Evolutionary conservation across 106 monocot species (phyloP), one percentile per base, ranked within the genome.

Genomic region (Acorus gramineus): DNA sequence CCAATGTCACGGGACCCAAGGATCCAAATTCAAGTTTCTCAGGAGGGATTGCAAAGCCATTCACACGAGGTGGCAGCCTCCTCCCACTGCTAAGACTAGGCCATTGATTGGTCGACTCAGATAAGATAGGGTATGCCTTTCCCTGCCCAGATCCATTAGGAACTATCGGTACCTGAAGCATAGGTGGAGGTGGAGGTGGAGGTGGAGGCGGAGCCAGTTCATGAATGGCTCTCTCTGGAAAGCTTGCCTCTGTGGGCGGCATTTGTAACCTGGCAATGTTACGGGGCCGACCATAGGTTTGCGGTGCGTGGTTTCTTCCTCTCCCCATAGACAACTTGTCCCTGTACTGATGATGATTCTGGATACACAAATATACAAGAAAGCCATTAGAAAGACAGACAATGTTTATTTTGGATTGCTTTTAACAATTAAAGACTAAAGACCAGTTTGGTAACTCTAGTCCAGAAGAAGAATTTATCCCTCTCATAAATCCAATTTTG

Each of bases 11-110:
- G 10, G 78, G 66, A 3, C 75, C 79, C 5, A 78, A 55, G 45
- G 85, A 78, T 4, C 89, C 93, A 79, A 85, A 83, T 54, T 88
- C 78, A 52, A 79, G 44, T 47, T 57, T 67, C 2, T 65, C 48
- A 6, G 46, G 61, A 54, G 8, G 52, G 43, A 7, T 12, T 46
- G 61, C 62, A 28, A 11, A 50, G 59, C 12, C 3, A 5, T 54
- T 8, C 8, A 28, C 12, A 45, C 6, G n/a, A 28, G 28, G 28
- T 1, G 28, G 28, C 28, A 28, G 46, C 5, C 4, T 1, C 1
- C 8, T n/a, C 7, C 60, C 8, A 5, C 53, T 46, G 10, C 6
- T 44, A 11, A 14, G 49, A 43, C 2, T 51, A 44, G 42, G 50
- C 3, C 14, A 42, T 3, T 3, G 8, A 7, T 68, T 28, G 28